Base-by-base conservation (phyloP, 805 yeast species). In the Hanseniaspora mollemarum region DNA sequence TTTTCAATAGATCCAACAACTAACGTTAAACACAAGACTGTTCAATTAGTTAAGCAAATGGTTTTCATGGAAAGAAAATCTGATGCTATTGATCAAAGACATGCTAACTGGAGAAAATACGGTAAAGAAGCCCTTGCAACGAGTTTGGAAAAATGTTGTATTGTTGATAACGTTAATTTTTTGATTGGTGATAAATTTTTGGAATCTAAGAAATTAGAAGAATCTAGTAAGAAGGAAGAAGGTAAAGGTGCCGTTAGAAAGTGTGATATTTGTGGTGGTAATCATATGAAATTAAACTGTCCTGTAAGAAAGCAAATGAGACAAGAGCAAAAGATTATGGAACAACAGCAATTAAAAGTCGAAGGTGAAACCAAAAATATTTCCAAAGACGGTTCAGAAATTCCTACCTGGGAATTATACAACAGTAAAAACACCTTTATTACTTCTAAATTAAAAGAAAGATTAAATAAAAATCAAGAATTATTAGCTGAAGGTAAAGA, bases 241-340 rank as follows among this genome's bases (percentile, higher is more conserved):
- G 60, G 55, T 29, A 73, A 67, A 62, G 69, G 67, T 60, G 65
- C 76, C 55, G 67, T 79, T 57, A 46, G 39, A 35, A 71, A 68
- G 59, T 92, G 98, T 78, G 85, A 96, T 77, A 71, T 76, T 51
- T 92, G 99, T 82, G 84, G 83, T 54, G 96, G 95, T 63, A 83
- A 79, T 58, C 99, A 92, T 74, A 85, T 81, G 76, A 84, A 96
- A 38, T 71, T 87, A 66, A 81, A 83, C 71, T 92, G 99, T 83
- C 98, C 98, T 56, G 87, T 78, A 77, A 88, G 84, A 71, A 94
- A 83, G 71, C 72, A 49, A 67, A 70, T 35, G 32, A 37, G 22
- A 54, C 60, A 60, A 60, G 65, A 38, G 64, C 65, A 53, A 66
- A 63, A 29, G 62, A 64, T 37, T 57, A 63, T 31, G 56, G 64